These are phyloP conservation scores for Phialemoniopsis sp. DNA, from an alignment of 2,329 filamentous ascomycete species.

Conservation along the genomic window DNA sequence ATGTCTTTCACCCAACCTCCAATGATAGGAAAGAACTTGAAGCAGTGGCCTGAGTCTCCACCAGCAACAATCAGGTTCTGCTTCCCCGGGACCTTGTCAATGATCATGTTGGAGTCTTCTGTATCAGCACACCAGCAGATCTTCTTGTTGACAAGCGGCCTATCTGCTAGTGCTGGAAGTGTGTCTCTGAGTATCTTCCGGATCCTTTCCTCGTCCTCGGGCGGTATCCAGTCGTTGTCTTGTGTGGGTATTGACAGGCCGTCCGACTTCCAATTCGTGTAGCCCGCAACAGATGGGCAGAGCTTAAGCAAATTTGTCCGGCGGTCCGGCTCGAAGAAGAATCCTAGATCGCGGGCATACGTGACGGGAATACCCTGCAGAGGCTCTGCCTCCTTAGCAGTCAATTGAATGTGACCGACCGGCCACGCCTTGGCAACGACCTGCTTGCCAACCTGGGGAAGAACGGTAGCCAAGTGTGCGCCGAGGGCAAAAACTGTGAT, in stretches of 20 bases:
- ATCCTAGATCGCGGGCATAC: constrained; percentile 57
- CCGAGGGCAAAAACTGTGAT: constrained; percentile 47
- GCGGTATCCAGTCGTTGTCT: constrained; percentile 12
- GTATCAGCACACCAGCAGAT: constrained; percentile 65
- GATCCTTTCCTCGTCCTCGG: constrained; percentile 44
- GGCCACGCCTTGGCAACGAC: constrained; percentile 54
- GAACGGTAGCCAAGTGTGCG: constrained; percentile 38
- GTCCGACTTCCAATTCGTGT: constrained; percentile 32
- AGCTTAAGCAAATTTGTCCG: constrained; percentile 55
- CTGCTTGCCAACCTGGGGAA: constrained; percentile 43
- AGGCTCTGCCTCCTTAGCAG: constrained; percentile 44
- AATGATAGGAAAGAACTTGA: constrained; percentile 60
- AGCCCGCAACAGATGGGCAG: constrained; percentile 55
- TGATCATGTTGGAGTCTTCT: constrained; percentile 53
- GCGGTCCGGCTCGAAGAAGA: constrained; percentile 62
- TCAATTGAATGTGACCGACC: constrained; percentile 55
- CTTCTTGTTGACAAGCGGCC: constrained; percentile 50
- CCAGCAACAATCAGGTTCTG: constrained; percentile 39
- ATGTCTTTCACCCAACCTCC: constrained; percentile 49
- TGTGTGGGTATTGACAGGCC: constrained; percentile 8
- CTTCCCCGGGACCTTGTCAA: constrained; percentile 51
- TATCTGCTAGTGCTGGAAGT: constrained; percentile 45
- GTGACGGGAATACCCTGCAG: constrained; percentile 57
- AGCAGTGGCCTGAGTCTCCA: constrained; percentile 58
- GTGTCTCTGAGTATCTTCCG: constrained; percentile 45